Evolutionary conservation across 345 rosid genomes (phyloP).

Genomic region (Melaleuca quinquenervia): DNA sequence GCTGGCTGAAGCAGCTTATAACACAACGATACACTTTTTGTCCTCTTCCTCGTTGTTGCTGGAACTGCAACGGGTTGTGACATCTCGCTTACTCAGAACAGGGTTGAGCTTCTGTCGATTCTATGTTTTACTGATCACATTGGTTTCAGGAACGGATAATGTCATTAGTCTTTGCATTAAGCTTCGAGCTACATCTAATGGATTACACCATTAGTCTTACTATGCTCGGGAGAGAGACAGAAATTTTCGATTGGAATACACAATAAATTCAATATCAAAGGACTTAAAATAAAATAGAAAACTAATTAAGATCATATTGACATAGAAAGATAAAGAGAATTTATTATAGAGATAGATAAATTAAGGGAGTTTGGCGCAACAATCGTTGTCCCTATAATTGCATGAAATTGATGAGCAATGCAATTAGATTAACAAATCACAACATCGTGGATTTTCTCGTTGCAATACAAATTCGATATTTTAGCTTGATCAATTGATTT

Average conservation of each 20-base stretch:
- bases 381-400: background rate
- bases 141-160: background rate
- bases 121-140: background rate
- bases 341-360: background rate
- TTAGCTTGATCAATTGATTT: no score
- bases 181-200: background rate
- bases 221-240: background rate
- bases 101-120: background rate
- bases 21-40: background rate
- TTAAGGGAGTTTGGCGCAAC: background rate
- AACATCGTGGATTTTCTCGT: no score
- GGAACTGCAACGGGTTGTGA: background rate
- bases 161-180: background rate
- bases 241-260: background rate
- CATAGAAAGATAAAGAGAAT: background rate
- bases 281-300: background rate
- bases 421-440: background rate
- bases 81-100: background rate
- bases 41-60: background rate
- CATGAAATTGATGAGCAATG: background rate
- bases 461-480: no score
- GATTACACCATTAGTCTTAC: background rate
- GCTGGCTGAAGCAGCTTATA: slow-evolving; percentile 11
- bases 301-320: background rate
- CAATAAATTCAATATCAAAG: background rate